phyloP scores from a whole-genome alignment of 352 stramenopile genomes.

The Phytophthora kernoviae region DNA sequence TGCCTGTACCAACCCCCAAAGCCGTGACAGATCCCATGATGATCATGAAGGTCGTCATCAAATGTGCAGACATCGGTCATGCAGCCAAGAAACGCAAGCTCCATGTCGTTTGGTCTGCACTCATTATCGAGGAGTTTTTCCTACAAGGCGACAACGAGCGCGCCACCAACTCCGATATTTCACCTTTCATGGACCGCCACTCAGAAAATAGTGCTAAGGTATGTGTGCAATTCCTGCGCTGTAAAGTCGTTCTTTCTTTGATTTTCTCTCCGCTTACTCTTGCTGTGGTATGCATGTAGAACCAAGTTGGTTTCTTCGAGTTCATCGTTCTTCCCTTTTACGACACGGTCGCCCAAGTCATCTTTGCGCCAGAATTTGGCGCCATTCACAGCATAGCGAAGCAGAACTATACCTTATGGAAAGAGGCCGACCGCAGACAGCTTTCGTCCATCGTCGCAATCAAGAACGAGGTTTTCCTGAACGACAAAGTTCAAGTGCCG shows the following conservation, averaged over 20 bases:
- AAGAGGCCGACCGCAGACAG: slow-evolving; percentile 77
- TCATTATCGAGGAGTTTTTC: slow-evolving; percentile 96
- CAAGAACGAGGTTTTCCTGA: slow-evolving; percentile 79
- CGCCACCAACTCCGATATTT: slow-evolving; percentile 85
- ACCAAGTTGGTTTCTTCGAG: slow-evolving; percentile 88
- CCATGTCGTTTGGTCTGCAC: slow-evolving; percentile 90
- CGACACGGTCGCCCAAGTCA: slow-evolving; percentile 76
- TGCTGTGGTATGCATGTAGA: slow-evolving; percentile 37
- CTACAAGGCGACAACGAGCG: slow-evolving; percentile 94
- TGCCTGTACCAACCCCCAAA: slow-evolving; percentile 15
- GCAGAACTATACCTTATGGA: slow-evolving; percentile 87
- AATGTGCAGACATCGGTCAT: slow-evolving; percentile 94
- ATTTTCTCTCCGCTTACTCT: background rate
- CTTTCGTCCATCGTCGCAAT: slow-evolving; percentile 85
- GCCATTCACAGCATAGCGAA: slow-evolving; percentile 80
- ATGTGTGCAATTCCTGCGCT: slow-evolving; percentile 8
- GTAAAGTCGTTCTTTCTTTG: slow-evolving; percentile 1
- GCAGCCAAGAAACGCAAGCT: slow-evolving; percentile 85
- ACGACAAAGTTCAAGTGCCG: slow-evolving; percentile 66
- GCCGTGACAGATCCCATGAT: slow-evolving; percentile 79
- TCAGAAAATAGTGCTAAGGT: slow-evolving; percentile 89
- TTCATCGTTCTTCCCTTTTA: slow-evolving; percentile 87
- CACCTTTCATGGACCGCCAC: slow-evolving; percentile 92
- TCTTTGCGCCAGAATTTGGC: slow-evolving; percentile 75
- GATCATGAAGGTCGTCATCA: slow-evolving; percentile 90